Percentiles rank a stretch among this genome's conserved stretches.
Conservation (phyloP, 768 basidiomycete genomes). For the Pulveroboletus sp. region DNA sequence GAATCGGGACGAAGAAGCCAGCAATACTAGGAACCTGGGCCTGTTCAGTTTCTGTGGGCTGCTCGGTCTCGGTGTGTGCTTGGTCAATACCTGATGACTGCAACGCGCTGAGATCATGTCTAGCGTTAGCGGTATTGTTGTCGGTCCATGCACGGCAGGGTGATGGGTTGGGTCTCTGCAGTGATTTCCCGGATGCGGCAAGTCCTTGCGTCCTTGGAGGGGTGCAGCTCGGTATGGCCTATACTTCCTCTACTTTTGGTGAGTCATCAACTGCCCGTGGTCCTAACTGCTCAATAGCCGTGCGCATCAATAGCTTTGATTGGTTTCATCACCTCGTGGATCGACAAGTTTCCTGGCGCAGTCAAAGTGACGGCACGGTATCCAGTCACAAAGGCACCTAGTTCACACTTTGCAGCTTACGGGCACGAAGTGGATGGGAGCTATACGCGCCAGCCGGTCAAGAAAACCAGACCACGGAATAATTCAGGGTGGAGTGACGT, state of each 20-base stretch:
- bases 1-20: conserved; percentile 15
- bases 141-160: conserved; percentile 28
- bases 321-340: conserved; percentile 24
- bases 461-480: conserved; percentile 5
- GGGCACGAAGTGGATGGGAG: conserved; percentile 22
- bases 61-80: conserved; percentile 15
- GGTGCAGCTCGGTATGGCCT: conserved; percentile 29
- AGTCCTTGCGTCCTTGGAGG: conserved; percentile 22
- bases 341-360: conserved; percentile 28
- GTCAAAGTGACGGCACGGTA: conserved; percentile 24
- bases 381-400: conserved; percentile 30
- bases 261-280: background rate
- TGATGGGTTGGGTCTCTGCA: conserved; percentile 20
- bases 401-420: conserved; percentile 24
- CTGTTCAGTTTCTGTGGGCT: conserved; percentile 22
- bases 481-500: conserved; percentile 25
- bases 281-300: background rate
- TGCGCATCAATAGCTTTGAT: conserved; percentile 15
- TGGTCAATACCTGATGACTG: background rate
- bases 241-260: conserved; percentile 28
- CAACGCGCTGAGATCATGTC: background rate
- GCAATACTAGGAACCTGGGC: conserved; percentile 21
- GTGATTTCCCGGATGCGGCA: conserved; percentile 24
- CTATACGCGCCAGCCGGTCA: conserved; percentile 13
- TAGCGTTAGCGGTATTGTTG: conserved; percentile 21